phyloP scores from a whole-genome alignment of 805 yeast species.

The Kodamaea restingae region DNA sequence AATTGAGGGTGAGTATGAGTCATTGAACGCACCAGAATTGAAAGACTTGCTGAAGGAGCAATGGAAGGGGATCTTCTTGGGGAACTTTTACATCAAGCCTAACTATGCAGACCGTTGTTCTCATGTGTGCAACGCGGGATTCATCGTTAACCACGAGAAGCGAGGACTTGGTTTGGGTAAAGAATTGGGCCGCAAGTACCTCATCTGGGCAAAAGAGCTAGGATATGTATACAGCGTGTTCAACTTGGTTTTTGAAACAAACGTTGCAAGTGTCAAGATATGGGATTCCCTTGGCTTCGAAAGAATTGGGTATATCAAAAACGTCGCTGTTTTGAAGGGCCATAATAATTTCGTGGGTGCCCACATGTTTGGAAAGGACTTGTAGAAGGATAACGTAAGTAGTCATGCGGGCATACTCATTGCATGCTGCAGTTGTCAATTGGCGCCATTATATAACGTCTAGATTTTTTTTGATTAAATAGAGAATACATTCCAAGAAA shows the following conservation, averaged over 20 bases:
- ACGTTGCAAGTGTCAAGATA: conserved; percentile 65
- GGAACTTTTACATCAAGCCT: conserved; percentile 80
- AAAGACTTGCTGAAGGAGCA: conserved; percentile 36
- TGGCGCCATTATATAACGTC: too few relatives aligned
- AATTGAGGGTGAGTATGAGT: conserved; percentile 35
- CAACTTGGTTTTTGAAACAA: conserved; percentile 81
- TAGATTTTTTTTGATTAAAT: neutral
- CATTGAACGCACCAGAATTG: conserved; percentile 12
- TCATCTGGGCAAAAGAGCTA: conserved; percentile 68
- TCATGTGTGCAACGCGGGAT: conserved; percentile 86
- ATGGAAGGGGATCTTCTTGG: conserved; percentile 54
- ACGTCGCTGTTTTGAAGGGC: conserved; percentile 73
- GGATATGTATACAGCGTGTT: conserved; percentile 84
- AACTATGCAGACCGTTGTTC: conserved; percentile 82
- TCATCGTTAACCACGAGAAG: conserved; percentile 54
- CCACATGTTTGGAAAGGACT: conserved; percentile 65
- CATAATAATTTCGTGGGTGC: conserved; percentile 67
- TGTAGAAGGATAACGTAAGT: conserved; percentile 24
- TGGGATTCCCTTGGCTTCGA: conserved; percentile 87
- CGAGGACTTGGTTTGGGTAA: conserved; percentile 72
- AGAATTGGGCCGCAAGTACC: conserved; percentile 62
- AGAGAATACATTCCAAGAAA: conserved; percentile 20
- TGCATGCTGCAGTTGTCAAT: neutral
- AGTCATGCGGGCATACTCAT: too few relatives aligned
- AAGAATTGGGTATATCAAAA: conserved; percentile 67